These are phyloP conservation scores for Neofusicoccum kwambonambiense DNA, from an alignment of 2,329 filamentous ascomycete species.

Conservation along the genomic window DNA sequence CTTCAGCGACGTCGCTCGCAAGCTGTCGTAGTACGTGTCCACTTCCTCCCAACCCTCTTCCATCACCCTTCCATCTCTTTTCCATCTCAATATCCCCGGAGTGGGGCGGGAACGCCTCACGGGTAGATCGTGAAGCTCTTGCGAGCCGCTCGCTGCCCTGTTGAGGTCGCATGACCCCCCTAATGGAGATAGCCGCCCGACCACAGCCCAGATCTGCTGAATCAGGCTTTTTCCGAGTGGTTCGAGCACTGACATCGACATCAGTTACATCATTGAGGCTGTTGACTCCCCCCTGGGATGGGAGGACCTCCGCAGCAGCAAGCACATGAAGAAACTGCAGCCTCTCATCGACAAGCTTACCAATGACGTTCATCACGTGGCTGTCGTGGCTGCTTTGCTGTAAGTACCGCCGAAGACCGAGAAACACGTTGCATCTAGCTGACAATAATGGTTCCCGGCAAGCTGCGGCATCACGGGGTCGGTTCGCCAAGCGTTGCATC, in stretches of 20 bases:
- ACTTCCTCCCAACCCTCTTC: not conserved
- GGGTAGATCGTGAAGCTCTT: conserved; percentile 12
- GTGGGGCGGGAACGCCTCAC: not conserved
- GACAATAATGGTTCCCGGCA: not conserved
- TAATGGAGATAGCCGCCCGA: conserved; percentile 14
- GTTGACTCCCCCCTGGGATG: conserved; percentile 67
- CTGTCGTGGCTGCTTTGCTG: conserved; percentile 71
- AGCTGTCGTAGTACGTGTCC: conserved; percentile 59
- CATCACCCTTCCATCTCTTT: conserved; percentile 1
- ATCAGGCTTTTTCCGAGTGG: not conserved
- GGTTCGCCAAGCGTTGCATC: not conserved
- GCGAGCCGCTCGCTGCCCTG: conserved; percentile 6
- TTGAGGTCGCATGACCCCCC: conserved; percentile 13
- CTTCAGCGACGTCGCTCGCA: conserved; percentile 65
- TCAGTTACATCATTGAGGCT: conserved; percentile 50
- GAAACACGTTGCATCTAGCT: not conserved
- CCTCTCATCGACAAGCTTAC: conserved; percentile 66
- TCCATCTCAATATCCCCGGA: conserved; percentile 24
- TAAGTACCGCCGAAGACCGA: conserved; percentile 43
- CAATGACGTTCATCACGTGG: conserved; percentile 63
- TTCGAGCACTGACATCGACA: conserved; percentile 10
- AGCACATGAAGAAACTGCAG: conserved; percentile 57
- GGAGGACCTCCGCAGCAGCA: conserved; percentile 69
- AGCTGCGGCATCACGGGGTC: not conserved
- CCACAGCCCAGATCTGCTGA: not conserved